Base-by-base conservation (phyloP, 441 rosid genomes). In the Erodium chrysanthum region DNA sequence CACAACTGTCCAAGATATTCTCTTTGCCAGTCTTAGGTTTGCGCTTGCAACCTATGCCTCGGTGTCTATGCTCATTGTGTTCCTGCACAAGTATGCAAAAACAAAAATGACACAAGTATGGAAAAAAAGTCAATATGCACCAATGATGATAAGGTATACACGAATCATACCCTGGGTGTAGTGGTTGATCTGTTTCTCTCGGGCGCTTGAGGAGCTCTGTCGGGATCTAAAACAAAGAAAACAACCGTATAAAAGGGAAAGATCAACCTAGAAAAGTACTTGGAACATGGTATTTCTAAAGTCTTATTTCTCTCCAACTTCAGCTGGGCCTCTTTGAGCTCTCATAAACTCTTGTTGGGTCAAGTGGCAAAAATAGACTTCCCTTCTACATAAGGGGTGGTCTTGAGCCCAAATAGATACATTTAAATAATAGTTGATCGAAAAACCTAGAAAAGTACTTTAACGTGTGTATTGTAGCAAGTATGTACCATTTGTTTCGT, bases 21-120 rank as follows among this genome's bases (percentile, higher is more conserved):
- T 74, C 75, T 68, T 77, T 71, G 29, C 70, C 73, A n/a, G 10
- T 37, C 56, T 56, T 71, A 14, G 15, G 64, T 68, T 71, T 74
- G 42, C 69, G 76, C 68, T 66, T 17, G 27, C 73, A 76, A 64
- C 20, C 64, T 22, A 76, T 46, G 21, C 78, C 70, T 14, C 66
- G 22, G 59, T 42, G 73, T 52, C 71, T 76, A 65, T 66, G 70
- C 61, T 46, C 23, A 31, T 65, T 42, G 25, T 48, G 70, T 61
- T 69, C 60, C 83, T 74, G 72, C 56, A 70, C 11, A 20, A 8
- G 5, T 54, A 21, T 18, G 61, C 12, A 1, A 20, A 54, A 54
- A 8, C 9, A 48, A 58, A 50, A 7, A 10, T 3, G 7, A n/a
- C 56, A 40, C 64, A 46, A 11, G 6, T 14, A 2, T 0, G 18